Percentiles rank a stretch among this genome's conserved stretches.
These are phyloP conservation scores for Vinca major DNA, from an alignment of 305 asterid species.

Conservation along the genomic window DNA sequence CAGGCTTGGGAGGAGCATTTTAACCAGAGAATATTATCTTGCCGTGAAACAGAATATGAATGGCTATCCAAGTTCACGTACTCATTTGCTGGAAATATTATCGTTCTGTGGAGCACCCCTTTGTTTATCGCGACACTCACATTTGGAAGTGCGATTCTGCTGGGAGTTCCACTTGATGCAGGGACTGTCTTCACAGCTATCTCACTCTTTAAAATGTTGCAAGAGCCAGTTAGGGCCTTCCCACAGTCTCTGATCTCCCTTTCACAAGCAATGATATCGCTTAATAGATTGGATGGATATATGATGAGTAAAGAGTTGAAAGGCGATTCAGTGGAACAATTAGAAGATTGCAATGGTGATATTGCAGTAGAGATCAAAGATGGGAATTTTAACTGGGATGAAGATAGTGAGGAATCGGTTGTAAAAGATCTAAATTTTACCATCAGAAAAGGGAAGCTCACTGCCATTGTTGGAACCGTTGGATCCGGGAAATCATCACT, in stretches of 20 bases:
- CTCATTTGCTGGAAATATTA: constrained; percentile 48
- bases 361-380: constrained; percentile 58
- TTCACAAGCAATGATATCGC: constrained; percentile 83
- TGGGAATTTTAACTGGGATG: constrained; percentile 82
- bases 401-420: constrained; percentile 48
- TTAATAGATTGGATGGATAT: constrained; percentile 66
- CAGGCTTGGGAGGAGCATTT: constrained; percentile 99
- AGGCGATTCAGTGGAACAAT: constrained; percentile 59
- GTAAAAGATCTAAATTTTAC: constrained; percentile 46
- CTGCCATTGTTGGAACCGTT: constrained; percentile 85
- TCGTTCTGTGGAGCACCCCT: constrained; percentile 82
- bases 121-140: constrained; percentile 52
- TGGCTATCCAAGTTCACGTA: constrained; percentile 71
- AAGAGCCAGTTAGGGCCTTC: constrained; percentile 80
- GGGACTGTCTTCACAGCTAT: constrained; percentile 80
- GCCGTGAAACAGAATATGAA: constrained; percentile 51
- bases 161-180: constrained; percentile 63
- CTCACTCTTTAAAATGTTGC: constrained; percentile 66
- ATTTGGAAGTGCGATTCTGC: constrained; percentile 55
- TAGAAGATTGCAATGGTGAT: constrained; percentile 42
- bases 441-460: constrained; percentile 64
- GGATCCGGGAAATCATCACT: constrained; percentile 95
- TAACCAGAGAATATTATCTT: constrained; percentile 59
- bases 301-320: constrained; percentile 76
- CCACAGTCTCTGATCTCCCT: constrained; percentile 92